Evolutionary conservation across 2,329 filamentous ascomycete genomes (phyloP), one percentile per base, ranked within the genome.

Genomic region (Penicillium sp.): DNA sequence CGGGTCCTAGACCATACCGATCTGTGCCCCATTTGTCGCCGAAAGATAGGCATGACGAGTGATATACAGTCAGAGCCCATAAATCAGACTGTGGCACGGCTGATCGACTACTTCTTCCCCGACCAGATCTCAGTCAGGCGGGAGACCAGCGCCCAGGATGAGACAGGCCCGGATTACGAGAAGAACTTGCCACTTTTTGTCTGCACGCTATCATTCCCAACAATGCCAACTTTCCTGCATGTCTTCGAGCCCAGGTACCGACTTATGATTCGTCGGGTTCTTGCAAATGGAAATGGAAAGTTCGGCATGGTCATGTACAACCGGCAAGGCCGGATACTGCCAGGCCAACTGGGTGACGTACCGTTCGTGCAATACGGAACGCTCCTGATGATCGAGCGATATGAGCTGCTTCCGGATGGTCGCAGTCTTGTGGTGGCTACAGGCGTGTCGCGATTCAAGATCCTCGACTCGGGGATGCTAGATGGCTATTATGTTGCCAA

Each of bases 171-270:
- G 29, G 73, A 81, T 45, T 81, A 82, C 4, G 84, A 85, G 10
- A 79, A 85, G 19, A 83, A 86, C 36, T 82, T 87, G 4, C 84
- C 90, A 0, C 78, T 96, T 0, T 96, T 96, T 65, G 83, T 95
- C 33, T 94, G 90, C 74, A 91, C 91, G 0, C 75, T 95, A 9
- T 84, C 90, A 0, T 93, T 94, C 65, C 92, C 92, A 1, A 80
- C 82, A 2, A 91, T 93, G 84, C 91, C 89, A 0, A 92, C 90
- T 0, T 94, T 94, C 64, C 78, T 96, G 3, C 90, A 95, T 66
- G 84, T 97, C n/a, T 96, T 96, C 69, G 92, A 96, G 71, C 90
- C 90, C n/a, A 84, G 90, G 7, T 96, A 96, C 70, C 85, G 91
- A 8, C 80, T 94, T n/a, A 94, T 96, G 91, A 88, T 96, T 38